phyloP scores from a whole-genome alignment of 805 yeast genomes.

The Yarrowia divulgata region DNA sequence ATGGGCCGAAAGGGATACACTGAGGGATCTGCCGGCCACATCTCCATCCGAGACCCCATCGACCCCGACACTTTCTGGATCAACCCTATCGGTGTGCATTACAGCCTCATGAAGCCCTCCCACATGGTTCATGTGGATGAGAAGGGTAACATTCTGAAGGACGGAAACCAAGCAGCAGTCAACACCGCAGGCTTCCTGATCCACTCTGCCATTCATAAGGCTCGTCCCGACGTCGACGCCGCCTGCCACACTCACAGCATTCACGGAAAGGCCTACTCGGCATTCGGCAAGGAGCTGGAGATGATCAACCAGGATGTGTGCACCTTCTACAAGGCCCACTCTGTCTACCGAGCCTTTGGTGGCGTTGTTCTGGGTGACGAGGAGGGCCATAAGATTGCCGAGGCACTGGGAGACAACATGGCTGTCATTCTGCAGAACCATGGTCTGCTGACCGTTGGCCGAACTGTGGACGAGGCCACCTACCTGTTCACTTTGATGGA shows the following conservation, averaged over 20 bases:
- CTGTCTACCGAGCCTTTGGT: conserved; percentile 73
- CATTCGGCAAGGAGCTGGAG: conserved; percentile 71
- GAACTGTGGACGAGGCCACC: conserved; percentile 78
- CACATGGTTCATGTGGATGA: conserved; percentile 71
- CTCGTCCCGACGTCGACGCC: conserved; percentile 73
- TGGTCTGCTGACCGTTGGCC: conserved; percentile 74
- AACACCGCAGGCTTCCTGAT: conserved; percentile 76
- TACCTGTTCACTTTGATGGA: conserved; percentile 69
- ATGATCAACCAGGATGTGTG: conserved; percentile 85
- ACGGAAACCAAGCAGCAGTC: conserved; percentile 62
- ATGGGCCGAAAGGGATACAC: conserved; percentile 79
- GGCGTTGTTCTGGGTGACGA: conserved; percentile 75
- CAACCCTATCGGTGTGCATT: conserved; percentile 85
- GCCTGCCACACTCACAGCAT: conserved; percentile 76
- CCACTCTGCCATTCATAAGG: conserved; percentile 70
- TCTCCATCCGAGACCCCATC: conserved; percentile 83
- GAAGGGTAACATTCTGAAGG: conserved; percentile 66
- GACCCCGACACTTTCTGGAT: conserved; percentile 86
- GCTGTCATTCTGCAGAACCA: conserved; percentile 73
- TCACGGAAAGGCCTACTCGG: conserved; percentile 69
- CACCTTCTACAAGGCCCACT: conserved; percentile 67
- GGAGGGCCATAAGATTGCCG: conserved; percentile 69
- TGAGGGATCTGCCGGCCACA: conserved; percentile 87
- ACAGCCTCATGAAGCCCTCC: conserved; percentile 62
- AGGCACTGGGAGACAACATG: conserved; percentile 64